A percentile compares a stretch with the other conserved stretches of the same genome.
Evolutionary conservation across 352 stramenopile genomes (phyloP).

Genomic region (Pythium monospermum): DNA sequence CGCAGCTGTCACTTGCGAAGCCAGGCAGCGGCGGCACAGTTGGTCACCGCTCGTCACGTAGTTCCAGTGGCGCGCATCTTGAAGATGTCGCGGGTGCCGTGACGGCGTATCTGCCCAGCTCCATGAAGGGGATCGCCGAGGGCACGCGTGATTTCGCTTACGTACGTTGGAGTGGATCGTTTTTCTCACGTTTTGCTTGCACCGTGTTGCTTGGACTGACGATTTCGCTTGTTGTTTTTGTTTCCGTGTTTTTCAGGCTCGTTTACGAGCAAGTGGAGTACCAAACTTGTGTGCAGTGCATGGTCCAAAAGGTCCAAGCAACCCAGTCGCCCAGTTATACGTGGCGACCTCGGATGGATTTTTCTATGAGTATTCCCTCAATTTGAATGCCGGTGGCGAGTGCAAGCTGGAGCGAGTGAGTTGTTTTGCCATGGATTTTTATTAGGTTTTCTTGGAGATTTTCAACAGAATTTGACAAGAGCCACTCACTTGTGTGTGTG

Average conservation of each 20-base stretch:
- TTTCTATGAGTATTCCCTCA: conserved; percentile 87
- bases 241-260: conserved; percentile 39
- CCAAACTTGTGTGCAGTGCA: conserved; percentile 80
- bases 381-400: conserved; percentile 60
- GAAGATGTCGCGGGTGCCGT: conserved; percentile 68
- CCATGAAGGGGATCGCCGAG: conserved; percentile 76
- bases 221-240: conserved; percentile 1
- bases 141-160: conserved; percentile 86
- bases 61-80: conserved; percentile 40
- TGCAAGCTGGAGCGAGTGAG: conserved; percentile 77
- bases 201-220: not conserved
- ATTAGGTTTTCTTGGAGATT: no score
- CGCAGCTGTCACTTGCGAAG: conserved; percentile 8
- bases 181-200: not conserved
- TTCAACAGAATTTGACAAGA: no score
- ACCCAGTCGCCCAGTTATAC: conserved; percentile 64
- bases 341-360: conserved; percentile 76
- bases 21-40: not conserved
- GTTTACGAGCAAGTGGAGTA: conserved; percentile 58
- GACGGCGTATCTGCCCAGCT: conserved; percentile 69
- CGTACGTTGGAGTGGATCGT: conserved; percentile 28
- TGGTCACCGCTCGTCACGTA: conserved; percentile 18
- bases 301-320: conserved; percentile 46
- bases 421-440: conserved; percentile 10
- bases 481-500: no score